Evolutionary conservation across 148 eudicot species (phyloP).

Genomic region (Rhododendron mucronatum): DNA sequence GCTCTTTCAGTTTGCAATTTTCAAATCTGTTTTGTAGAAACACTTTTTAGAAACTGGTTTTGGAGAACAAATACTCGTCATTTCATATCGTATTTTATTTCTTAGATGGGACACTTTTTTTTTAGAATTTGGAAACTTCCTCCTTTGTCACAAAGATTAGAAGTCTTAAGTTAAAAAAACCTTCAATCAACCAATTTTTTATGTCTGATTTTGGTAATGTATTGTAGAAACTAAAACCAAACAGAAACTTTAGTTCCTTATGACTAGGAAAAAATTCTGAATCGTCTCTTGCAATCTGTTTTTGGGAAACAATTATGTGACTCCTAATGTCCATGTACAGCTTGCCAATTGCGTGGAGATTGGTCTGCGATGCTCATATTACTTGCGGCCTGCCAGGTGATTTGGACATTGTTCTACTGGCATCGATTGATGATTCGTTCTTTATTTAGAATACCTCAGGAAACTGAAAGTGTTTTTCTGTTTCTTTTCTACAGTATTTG

Average conservation of each 20-base stretch:
- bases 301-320: not conserved
- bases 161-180: not conserved
- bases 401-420: slow-evolving; percentile 3
- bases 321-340: slow-evolving; percentile 27
- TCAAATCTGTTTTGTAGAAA: not conserved
- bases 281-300: not conserved
- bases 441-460: not conserved
- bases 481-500: slow-evolving; percentile 50
- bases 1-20: not conserved
- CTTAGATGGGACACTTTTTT: not conserved
- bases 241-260: not conserved
- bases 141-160: not conserved
- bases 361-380: slow-evolving; percentile 77
- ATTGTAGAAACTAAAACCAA: not conserved
- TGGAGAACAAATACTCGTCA: not conserved
- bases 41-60: not conserved
- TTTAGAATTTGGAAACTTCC: not conserved
- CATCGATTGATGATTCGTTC: not conserved
- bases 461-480: not conserved
- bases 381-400: slow-evolving; percentile 66
- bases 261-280: not conserved
- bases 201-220: not conserved
- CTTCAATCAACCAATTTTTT: not conserved
- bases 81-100: not conserved
- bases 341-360: slow-evolving; percentile 82